Percentiles rank a stretch among this genome's conserved stretches.
phyloP scores from a whole-genome alignment of 306 rosid species.

The Bauhinia variegata region DNA sequence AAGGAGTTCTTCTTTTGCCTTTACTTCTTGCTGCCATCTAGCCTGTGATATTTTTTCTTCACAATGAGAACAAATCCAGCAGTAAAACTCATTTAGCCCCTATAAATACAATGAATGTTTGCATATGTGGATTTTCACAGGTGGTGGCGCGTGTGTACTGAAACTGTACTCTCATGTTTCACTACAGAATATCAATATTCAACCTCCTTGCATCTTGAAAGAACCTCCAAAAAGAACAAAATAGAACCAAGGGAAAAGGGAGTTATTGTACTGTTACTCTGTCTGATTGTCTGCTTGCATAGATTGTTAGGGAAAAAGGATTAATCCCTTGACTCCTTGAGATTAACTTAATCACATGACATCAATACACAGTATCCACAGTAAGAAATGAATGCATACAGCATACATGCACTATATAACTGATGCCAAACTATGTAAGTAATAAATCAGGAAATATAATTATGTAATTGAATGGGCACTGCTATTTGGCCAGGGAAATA shows the following conservation, averaged over 20 bases:
- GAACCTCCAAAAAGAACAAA: conserved; percentile 21
- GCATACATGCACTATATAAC: background rate
- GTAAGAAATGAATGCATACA: background rate
- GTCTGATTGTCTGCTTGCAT: conserved; percentile 20
- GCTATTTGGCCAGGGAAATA: too few species aligned
- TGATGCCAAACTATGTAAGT: background rate
- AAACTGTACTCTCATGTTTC: conserved; percentile 23
- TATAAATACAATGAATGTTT: conserved; percentile 31
- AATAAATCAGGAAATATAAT: background rate
- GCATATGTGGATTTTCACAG: conserved; percentile 39
- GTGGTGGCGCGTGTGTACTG: conserved; percentile 25
- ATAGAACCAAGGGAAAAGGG: background rate
- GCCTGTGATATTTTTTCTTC: conserved; percentile 70
- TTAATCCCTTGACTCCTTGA: conserved; percentile 11
- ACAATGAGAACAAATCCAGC: conserved; percentile 58
- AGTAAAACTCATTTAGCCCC: conserved; percentile 45
- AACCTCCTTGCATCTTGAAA: background rate
- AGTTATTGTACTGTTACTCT: background rate
- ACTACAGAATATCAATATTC: conserved; percentile 14
- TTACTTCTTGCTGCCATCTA: conserved; percentile 68
- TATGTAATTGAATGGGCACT: background rate
- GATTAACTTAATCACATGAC: background rate
- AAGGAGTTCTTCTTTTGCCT: conserved; percentile 67
- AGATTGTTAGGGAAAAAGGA: conserved; percentile 12
- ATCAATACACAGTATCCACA: background rate